Percentiles rank a stretch among this genome's conserved stretches.
phyloP scores from a whole-genome alignment of 495 filamentous ascomycete genomes.

The Podospora didyma region DNA sequence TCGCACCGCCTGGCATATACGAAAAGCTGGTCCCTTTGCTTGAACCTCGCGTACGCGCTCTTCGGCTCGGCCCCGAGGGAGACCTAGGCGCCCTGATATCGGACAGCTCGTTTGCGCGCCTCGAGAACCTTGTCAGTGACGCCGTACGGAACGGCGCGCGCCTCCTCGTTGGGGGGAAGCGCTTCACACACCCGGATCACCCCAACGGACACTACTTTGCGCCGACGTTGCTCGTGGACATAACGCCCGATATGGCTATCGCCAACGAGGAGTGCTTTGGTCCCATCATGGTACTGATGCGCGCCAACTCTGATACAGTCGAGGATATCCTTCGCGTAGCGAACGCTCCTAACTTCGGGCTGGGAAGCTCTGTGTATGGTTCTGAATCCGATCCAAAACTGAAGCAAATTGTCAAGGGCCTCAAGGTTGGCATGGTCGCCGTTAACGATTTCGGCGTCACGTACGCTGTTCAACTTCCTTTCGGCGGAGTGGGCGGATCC shows the following conservation, averaged over 20 bases:
- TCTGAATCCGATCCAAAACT: slow-evolving; percentile 39
- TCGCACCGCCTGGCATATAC: slow-evolving; percentile 74
- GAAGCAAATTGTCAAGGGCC: slow-evolving; percentile 52
- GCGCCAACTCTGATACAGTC: slow-evolving; percentile 48
- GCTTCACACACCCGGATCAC: slow-evolving; percentile 62
- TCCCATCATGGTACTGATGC: slow-evolving; percentile 81
- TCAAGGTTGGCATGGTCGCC: slow-evolving; percentile 83
- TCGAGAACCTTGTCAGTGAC: slow-evolving; percentile 69
- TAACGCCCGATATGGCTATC: slow-evolving; percentile 73
- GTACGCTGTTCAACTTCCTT: slow-evolving; percentile 90
- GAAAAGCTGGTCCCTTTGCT: slow-evolving; percentile 65
- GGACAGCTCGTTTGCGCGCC: slow-evolving; percentile 58
- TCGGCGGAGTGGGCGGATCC: slow-evolving; percentile 80
- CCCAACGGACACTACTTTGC: slow-evolving; percentile 83
- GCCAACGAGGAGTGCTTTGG: slow-evolving; percentile 90
- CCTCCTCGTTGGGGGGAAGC: slow-evolving; percentile 77
- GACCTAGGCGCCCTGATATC: slow-evolving; percentile 94
- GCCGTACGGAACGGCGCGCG: slow-evolving; percentile 74
- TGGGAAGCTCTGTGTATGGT: slow-evolving; percentile 84
- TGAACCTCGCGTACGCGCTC: slow-evolving; percentile 60
- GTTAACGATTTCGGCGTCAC: slow-evolving; percentile 93
- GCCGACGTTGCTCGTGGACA: slow-evolving; percentile 85
- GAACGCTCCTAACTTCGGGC: slow-evolving; percentile 72
- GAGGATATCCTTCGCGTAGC: slow-evolving; percentile 63
- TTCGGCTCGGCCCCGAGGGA: slow-evolving; percentile 60